Conservation (phyloP, 2,329 filamentous ascomycete genomes). For the Cercospora sp. region DNA sequence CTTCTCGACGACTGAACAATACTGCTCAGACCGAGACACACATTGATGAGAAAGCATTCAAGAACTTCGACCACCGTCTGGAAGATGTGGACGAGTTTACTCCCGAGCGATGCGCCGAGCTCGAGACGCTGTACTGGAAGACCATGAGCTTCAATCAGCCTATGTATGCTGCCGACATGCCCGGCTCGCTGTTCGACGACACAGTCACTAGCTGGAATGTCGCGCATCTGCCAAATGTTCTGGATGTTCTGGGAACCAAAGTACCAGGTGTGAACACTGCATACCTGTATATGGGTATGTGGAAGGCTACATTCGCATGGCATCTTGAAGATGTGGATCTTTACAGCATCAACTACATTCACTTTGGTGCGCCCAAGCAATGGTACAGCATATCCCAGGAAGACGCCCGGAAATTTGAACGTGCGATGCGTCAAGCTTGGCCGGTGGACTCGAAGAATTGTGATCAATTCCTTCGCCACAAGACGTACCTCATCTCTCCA, state of each 20-base stretch:
- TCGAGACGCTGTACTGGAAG: slow-evolving; percentile 96
- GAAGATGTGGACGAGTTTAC: slow-evolving; percentile 83
- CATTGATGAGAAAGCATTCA: slow-evolving; percentile 87
- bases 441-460: slow-evolving; percentile 93
- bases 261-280: slow-evolving; percentile 97
- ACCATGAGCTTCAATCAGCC: slow-evolving; percentile 92
- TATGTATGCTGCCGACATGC: slow-evolving; percentile 94
- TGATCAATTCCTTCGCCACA: slow-evolving; percentile 93
- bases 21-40: slow-evolving; percentile 73
- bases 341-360: slow-evolving; percentile 99
- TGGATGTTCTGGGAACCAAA: slow-evolving; percentile 92
- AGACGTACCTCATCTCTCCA: slow-evolving; percentile 94
- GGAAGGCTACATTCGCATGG: slow-evolving; percentile 99
- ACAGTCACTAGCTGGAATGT: slow-evolving; percentile 85
- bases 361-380: slow-evolving; percentile 97
- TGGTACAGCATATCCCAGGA: slow-evolving; percentile 99
- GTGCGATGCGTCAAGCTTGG: slow-evolving; percentile 93
- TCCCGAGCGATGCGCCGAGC: slow-evolving; percentile 85
- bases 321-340: slow-evolving; percentile 97
- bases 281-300: slow-evolving; percentile 98
- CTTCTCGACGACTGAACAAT: slow-evolving; percentile 84
- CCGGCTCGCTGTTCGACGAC: slow-evolving; percentile 90
- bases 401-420: slow-evolving; percentile 88
- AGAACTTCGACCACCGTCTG: slow-evolving; percentile 86
- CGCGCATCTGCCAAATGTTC: slow-evolving; percentile 86